Percentiles rank a stretch among this genome's conserved stretches.
Conservation (phyloP, 176 grass and related monocot genomes). For the Phyllostachys edulis region DNA sequence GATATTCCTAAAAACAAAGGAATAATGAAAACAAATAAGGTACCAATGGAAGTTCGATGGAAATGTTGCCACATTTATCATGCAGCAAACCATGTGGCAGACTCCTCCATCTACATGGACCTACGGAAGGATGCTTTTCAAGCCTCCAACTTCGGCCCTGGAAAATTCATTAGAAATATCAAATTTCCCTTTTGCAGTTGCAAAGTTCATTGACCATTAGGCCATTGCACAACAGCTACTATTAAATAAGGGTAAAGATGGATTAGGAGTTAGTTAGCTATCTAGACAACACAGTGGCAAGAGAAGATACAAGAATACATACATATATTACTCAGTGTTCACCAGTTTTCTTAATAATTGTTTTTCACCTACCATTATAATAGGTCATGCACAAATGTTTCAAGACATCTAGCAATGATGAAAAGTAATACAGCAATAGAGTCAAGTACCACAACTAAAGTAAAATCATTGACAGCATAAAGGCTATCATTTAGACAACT, state of each 20-base stretch:
- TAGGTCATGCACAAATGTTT: not conserved
- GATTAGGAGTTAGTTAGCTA: not conserved
- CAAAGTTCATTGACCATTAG: conserved; percentile 7
- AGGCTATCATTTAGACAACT: not conserved
- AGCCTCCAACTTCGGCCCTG: conserved; percentile 50
- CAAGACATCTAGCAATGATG: not conserved
- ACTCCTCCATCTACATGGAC: conserved; percentile 45
- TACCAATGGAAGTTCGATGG: conserved; percentile 43
- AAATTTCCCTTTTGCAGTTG: conserved; percentile 29
- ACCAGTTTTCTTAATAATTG: not conserved
- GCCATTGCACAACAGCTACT: not conserved
- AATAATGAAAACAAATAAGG: conserved; percentile 13
- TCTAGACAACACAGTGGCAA: conserved; percentile 1
- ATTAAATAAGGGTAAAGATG: conserved; percentile 14
- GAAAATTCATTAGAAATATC: conserved; percentile 50
- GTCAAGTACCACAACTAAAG: not conserved
- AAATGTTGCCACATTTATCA: conserved; percentile 56
- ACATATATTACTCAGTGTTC: not conserved
- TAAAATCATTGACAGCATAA: not conserved
- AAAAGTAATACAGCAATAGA: not conserved
- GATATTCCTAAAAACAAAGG: conserved; percentile 8
- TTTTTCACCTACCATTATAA: conserved; percentile 4
- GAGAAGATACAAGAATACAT: not conserved
- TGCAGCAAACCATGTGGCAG: conserved; percentile 51
- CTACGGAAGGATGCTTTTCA: conserved; percentile 57